Base-by-base conservation (phyloP, 2,329 filamentous ascomycete species). In the Xylariaceae sp. region DNA sequence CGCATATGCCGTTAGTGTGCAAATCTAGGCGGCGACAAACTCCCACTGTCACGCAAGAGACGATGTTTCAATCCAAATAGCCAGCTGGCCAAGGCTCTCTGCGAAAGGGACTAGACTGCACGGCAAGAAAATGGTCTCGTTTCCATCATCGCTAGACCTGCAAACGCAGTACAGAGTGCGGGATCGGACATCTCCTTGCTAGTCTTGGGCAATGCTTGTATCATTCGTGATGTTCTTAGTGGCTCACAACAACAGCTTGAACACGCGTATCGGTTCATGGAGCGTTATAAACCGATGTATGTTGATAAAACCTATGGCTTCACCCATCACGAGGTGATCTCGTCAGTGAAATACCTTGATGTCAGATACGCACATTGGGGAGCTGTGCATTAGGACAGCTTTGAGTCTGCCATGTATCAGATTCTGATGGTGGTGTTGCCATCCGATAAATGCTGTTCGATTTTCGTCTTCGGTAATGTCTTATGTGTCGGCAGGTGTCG, bases 91-190 rank as follows among this genome's bases (percentile, higher is more conserved):
- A 67, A 5, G 62, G 63, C 7, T 75, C 74, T 0, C 64, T 75
- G 14, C 51, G 61, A 22, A 72, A 78, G 60, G 75, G 72, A 45
- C 63, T 80, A 32, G 64, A 71, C 10, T 69, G 69, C 15, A 66
- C 75, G 3, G 67, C 70, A 1, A 66, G 63, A 31, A 76, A 75
- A n/a, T 1, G 78, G 77, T 0, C 55, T 72, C 22, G 70, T 80
- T 38, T 65, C 68, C 42, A 60, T 73, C 11, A 71, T 78, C 40
- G 76, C 19, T 60, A 39, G 39, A 45, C 19, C 58, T 36, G 39
- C 45, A 2, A 18, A 47, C 3, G 58, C 11, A 7, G 14, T 45
- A 14, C 19, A 66, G 45, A 59, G 63, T 1, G 47, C 66, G 43
- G 62, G 64, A 60, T 63, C 66, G 1, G 56, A 69, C 39, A 58